Conservation (phyloP, 2,329 filamentous ascomycete genomes). For the Fusarium multiceps region DNA sequence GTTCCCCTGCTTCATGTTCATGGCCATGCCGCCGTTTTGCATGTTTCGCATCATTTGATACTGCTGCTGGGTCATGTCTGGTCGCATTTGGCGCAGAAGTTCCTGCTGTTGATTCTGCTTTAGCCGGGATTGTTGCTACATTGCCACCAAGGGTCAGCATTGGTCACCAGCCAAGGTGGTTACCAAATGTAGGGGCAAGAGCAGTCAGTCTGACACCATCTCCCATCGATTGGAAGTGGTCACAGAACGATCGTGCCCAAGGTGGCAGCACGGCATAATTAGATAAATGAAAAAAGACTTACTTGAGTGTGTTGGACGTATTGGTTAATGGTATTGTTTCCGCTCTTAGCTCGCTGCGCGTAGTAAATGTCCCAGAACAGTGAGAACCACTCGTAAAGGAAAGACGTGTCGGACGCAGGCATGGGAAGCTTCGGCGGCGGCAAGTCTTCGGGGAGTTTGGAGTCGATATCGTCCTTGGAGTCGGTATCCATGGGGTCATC, state of each 20-base stretch:
- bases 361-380: conserved; percentile 97
- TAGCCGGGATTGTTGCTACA: conserved; percentile 73
- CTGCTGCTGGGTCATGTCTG: conserved; percentile 66
- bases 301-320: conserved; percentile 86
- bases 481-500: conserved; percentile 87
- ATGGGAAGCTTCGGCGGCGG: conserved; percentile 77
- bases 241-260: conserved; percentile 18
- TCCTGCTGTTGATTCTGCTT: conserved; percentile 82
- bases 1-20: conserved; percentile 69
- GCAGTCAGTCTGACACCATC: conserved; percentile 23
- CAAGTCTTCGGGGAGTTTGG: conserved; percentile 82
- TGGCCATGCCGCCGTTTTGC: conserved; percentile 69
- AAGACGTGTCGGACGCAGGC: conserved; percentile 76
- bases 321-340: conserved; percentile 72
- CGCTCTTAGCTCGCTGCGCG: conserved; percentile 78
- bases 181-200: conserved; percentile 38
- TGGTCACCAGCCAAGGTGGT: conserved; percentile 37
- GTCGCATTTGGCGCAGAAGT: conserved; percentile 78
- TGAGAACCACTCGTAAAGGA: conserved; percentile 97
- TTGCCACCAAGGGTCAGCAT: conserved; percentile 34
- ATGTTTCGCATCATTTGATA: conserved; percentile 75
- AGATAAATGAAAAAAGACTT: conserved; percentile 35
- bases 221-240: conserved; percentile 15
- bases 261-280: conserved; percentile 18
- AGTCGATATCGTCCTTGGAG: conserved; percentile 78